Conservation (phyloP, 208 protist species). For the Trypanosoma mega region DNA sequence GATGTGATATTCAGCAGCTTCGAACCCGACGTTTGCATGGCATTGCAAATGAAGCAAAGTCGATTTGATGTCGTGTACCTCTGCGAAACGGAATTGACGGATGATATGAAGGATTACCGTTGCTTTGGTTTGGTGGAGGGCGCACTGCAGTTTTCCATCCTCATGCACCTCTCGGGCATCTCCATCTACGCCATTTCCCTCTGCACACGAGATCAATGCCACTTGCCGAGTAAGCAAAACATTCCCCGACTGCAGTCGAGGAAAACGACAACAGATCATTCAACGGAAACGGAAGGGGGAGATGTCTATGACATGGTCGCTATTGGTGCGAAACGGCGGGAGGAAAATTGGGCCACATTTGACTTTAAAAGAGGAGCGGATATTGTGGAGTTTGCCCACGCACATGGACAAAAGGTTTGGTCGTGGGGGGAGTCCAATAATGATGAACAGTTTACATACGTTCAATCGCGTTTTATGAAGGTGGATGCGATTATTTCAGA, state of each 20-base stretch:
- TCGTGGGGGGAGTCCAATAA: slow-evolving; percentile 75
- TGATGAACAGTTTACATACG: slow-evolving; percentile 47
- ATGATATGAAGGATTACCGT: slow-evolving; percentile 83
- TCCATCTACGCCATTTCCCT: slow-evolving; percentile 68
- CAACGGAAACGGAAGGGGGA: no score
- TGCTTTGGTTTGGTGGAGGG: slow-evolving; percentile 61
- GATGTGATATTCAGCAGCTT: slow-evolving; percentile 84
- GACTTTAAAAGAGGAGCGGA: slow-evolving; percentile 37
- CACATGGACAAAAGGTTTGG: slow-evolving; percentile 55
- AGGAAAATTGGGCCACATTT: slow-evolving; percentile 28
- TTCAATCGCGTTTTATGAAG: slow-evolving; percentile 47
- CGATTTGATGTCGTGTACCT: slow-evolving; percentile 83
- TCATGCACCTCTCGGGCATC: slow-evolving; percentile 66
- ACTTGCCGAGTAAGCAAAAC: neutral
- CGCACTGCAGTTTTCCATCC: slow-evolving; percentile 66
- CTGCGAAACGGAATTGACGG: slow-evolving; percentile 57
- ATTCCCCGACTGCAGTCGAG: neutral
- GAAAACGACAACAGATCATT: no score
- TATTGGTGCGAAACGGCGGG: no score
- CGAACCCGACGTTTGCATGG: slow-evolving; percentile 75
- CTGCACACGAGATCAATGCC: slow-evolving; percentile 22
- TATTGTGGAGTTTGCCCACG: slow-evolving; percentile 53
- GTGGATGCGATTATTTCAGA: slow-evolving; percentile 81
- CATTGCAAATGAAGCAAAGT: slow-evolving; percentile 67
- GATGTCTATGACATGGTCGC: no score